Conservation (phyloP, 768 basidiomycete genomes). For the Russula virescens region DNA sequence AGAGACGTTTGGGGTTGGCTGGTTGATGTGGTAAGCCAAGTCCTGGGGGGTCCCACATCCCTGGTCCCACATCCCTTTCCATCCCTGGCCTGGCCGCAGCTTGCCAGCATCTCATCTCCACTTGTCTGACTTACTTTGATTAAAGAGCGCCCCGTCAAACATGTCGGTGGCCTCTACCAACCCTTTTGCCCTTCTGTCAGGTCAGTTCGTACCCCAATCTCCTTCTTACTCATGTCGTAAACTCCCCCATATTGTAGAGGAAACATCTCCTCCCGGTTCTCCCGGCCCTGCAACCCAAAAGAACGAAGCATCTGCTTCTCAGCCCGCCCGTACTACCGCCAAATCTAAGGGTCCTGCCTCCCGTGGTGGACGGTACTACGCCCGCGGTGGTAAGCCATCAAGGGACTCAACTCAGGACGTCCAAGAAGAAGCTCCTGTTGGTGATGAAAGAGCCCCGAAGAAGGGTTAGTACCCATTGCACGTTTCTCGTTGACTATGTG, state of each 20-base stretch:
- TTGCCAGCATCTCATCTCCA: not conserved
- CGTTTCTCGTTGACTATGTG: conserved; percentile 1
- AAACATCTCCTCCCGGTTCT: conserved; percentile 40
- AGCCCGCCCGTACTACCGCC: conserved; percentile 37
- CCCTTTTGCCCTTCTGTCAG: conserved; percentile 78
- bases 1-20: conserved; percentile 20
- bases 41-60: too few relatives aligned
- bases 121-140: conserved; percentile 23
- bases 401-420: conserved; percentile 37
- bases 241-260: conserved; percentile 35
- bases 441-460: conserved; percentile 32
- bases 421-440: conserved; percentile 34
- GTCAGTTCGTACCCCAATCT: conserved; percentile 37
- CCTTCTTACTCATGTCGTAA: conserved; percentile 8
- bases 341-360: conserved; percentile 56
- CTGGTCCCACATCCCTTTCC: not conserved
- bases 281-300: conserved; percentile 36
- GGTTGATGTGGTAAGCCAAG: not conserved
- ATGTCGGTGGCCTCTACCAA: conserved; percentile 92
- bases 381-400: conserved; percentile 50
- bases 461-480: conserved; percentile 28
- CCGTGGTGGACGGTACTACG: conserved; percentile 65
- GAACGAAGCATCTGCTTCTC: conserved; percentile 30
- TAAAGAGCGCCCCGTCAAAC: conserved; percentile 58
- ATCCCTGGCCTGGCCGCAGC: conserved; percentile 3